A percentile compares a stretch with the other conserved stretches of the same genome.
Evolutionary conservation across 257 asterid genomes (phyloP).

Genomic region (Petrea volubilis): DNA sequence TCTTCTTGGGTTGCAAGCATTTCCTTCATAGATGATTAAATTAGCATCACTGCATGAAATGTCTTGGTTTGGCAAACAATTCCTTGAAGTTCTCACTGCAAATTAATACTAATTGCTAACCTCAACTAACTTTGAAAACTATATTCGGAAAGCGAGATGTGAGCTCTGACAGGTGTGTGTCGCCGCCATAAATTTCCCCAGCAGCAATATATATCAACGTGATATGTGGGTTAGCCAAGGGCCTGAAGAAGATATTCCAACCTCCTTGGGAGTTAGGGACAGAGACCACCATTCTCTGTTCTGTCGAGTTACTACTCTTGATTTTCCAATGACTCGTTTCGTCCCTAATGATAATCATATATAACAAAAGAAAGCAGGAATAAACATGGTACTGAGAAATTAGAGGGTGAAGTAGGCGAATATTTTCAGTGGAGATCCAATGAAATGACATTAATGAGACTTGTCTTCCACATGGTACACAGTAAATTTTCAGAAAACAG

Average conservation of each 20-base stretch:
- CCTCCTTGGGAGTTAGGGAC: slow-evolving; percentile 99
- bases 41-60: slow-evolving; percentile 18
- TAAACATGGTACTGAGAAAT: slow-evolving; percentile 12
- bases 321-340: slow-evolving; percentile 91
- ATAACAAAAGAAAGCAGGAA: slow-evolving; percentile 3
- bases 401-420: background rate
- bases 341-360: slow-evolving; percentile 48
- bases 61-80: slow-evolving; percentile 13
- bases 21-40: slow-evolving; percentile 61
- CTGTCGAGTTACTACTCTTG: slow-evolving; percentile 78
- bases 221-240: slow-evolving; percentile 76
- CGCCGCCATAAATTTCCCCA: slow-evolving; percentile 92
- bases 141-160: slow-evolving; percentile 79
- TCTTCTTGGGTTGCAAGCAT: slow-evolving; percentile 76
- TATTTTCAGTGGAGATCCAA: slow-evolving; percentile 1
- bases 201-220: slow-evolving; percentile 90
- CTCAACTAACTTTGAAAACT: slow-evolving; percentile 66
- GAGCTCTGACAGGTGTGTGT: slow-evolving; percentile 74
- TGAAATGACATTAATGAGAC: background rate
- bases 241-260: slow-evolving; percentile 87
- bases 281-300: slow-evolving; percentile 83
- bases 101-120: slow-evolving; percentile 6
- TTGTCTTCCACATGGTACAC: slow-evolving; percentile 1
- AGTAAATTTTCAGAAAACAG: slow-evolving; percentile 4
- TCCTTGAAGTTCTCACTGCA: background rate